Percentiles rank a stretch among this genome's conserved stretches.
These are phyloP conservation scores for Aspergillus phoenicis DNA, from an alignment of 2,329 filamentous ascomycete species.

Conservation along the genomic window DNA sequence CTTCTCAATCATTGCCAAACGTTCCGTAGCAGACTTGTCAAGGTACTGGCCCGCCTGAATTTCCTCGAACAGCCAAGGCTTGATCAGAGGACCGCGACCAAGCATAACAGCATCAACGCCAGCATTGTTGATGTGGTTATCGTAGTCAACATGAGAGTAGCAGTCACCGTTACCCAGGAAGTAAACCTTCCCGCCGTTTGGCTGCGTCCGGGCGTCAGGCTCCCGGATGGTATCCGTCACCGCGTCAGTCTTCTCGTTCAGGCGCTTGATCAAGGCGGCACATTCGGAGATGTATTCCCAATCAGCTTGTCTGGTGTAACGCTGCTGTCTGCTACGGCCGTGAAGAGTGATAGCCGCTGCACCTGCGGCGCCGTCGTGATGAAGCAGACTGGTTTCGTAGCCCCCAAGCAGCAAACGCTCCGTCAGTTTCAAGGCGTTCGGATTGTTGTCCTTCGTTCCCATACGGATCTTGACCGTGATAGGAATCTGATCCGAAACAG, in stretches of 20 bases:
- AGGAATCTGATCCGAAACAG: slow-evolving; percentile 84
- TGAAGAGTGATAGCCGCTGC: slow-evolving; percentile 96
- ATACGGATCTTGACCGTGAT: slow-evolving; percentile 95
- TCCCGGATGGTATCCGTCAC: slow-evolving; percentile 76
- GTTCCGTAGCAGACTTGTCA: slow-evolving; percentile 88
- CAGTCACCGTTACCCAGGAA: slow-evolving; percentile 97
- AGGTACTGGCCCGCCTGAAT: slow-evolving; percentile 90
- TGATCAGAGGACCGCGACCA: slow-evolving; percentile 91
- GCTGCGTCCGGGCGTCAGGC: slow-evolving; percentile 71
- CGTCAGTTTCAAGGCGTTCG: slow-evolving; percentile 78
- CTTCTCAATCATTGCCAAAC: slow-evolving; percentile 81
- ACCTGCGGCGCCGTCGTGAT: slow-evolving; percentile 69
- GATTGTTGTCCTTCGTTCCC: slow-evolving; percentile 77
- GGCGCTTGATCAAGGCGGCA: slow-evolving; percentile 76
- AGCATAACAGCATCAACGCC: slow-evolving; percentile 95
- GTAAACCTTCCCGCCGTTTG: slow-evolving; percentile 73
- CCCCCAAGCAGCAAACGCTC: slow-evolving; percentile 82
- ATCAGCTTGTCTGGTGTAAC: slow-evolving; percentile 89
- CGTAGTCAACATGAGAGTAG: slow-evolving; percentile 89
- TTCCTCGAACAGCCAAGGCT: slow-evolving; percentile 98
- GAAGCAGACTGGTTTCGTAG: slow-evolving; percentile 66
- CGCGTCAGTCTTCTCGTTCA: slow-evolving; percentile 69
- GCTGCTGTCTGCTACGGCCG: slow-evolving; percentile 88
- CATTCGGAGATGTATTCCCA: slow-evolving; percentile 95
- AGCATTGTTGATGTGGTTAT: slow-evolving; percentile 71